Evolutionary conservation across 331 rosid species (phyloP).

Genomic region (Erythrophleum ivorense): DNA sequence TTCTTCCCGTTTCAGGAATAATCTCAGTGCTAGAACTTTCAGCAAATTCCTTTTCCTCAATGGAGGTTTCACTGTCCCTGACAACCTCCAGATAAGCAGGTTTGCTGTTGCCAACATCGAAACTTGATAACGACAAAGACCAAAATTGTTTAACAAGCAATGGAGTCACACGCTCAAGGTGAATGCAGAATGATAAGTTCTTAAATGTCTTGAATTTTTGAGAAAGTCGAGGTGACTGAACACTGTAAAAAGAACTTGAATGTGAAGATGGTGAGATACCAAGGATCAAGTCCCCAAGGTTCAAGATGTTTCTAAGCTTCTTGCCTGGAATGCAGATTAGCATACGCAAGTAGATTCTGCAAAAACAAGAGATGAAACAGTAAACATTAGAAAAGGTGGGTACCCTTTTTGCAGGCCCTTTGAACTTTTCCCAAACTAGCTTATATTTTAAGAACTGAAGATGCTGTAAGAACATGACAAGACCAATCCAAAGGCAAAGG

Average conservation of each 20-base stretch:
- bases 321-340: conserved; percentile 87
- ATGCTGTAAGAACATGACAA: neutral
- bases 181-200: conserved; percentile 72
- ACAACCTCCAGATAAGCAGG: conserved; percentile 65
- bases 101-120: conserved; percentile 53
- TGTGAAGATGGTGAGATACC: conserved; percentile 78
- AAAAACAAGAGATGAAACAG: conserved; percentile 34
- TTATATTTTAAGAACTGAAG: conserved; percentile 21
- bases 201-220: conserved; percentile 65
- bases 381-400: conserved; percentile 33
- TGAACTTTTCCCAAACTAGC: conserved; percentile 17
- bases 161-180: conserved; percentile 72
- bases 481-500: conserved; percentile 3
- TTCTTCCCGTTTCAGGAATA: conserved; percentile 53
- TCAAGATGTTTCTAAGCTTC: conserved; percentile 82
- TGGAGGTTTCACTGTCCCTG: conserved; percentile 61
- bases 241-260: conserved; percentile 67
- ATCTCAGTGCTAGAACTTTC: conserved; percentile 45
- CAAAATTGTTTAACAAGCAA: conserved; percentile 89
- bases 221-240: conserved; percentile 76
- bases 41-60: conserved; percentile 65
- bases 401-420: conserved; percentile 18
- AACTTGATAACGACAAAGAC: conserved; percentile 84
- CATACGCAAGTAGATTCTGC: conserved; percentile 94
- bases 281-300: conserved; percentile 69